These are phyloP conservation scores for Mortierella sp. DNA, from an alignment of 371 early-diverging fungal genomes.

Conservation along the genomic window DNA sequence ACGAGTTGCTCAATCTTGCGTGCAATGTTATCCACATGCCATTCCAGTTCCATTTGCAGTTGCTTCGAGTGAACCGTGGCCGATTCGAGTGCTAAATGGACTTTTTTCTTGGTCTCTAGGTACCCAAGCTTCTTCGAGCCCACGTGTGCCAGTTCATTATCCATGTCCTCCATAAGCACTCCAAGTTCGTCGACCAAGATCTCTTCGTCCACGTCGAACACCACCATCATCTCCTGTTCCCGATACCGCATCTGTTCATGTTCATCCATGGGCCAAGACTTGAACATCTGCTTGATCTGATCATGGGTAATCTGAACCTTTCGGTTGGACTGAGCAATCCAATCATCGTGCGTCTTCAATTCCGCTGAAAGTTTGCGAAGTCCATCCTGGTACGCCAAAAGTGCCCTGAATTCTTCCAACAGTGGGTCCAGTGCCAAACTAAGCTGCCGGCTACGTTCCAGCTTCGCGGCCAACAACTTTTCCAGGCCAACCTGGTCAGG, in stretches of 20 bases:
- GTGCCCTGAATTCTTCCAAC: slow-evolving; percentile 27
- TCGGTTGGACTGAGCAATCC: slow-evolving; percentile 25
- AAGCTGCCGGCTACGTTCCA: slow-evolving; percentile 17
- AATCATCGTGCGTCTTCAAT: slow-evolving; percentile 29
- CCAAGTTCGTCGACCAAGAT: slow-evolving; percentile 46
- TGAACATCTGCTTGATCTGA: slow-evolving; percentile 50
- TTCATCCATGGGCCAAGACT: slow-evolving; percentile 49
- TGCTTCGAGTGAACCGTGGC: slow-evolving; percentile 47
- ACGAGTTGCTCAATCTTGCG: slow-evolving; percentile 31
- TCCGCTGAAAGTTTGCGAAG: slow-evolving; percentile 32
- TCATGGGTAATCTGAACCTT: slow-evolving; percentile 41
- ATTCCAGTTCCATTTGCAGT: slow-evolving; percentile 41
- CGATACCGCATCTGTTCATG: slow-evolving; percentile 33
- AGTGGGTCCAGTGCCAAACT: slow-evolving; percentile 24
- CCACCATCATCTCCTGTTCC: slow-evolving; percentile 25
- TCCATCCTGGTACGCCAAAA: slow-evolving; percentile 42
- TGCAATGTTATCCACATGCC: slow-evolving; percentile 26
- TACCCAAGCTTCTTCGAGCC: slow-evolving; percentile 24
- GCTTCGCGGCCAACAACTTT: slow-evolving; percentile 11
- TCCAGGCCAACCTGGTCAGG: slow-evolving; percentile 20
- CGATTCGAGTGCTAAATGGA: slow-evolving; percentile 19
- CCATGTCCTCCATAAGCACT: slow-evolving; percentile 48
- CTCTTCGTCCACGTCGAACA: slow-evolving; percentile 52
- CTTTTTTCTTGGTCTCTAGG: slow-evolving; percentile 13
- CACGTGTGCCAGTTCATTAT: slow-evolving; percentile 32